phyloP scores from a whole-genome alignment of 2,329 filamentous ascomycete genomes.

The Fusarium nurragi region DNA sequence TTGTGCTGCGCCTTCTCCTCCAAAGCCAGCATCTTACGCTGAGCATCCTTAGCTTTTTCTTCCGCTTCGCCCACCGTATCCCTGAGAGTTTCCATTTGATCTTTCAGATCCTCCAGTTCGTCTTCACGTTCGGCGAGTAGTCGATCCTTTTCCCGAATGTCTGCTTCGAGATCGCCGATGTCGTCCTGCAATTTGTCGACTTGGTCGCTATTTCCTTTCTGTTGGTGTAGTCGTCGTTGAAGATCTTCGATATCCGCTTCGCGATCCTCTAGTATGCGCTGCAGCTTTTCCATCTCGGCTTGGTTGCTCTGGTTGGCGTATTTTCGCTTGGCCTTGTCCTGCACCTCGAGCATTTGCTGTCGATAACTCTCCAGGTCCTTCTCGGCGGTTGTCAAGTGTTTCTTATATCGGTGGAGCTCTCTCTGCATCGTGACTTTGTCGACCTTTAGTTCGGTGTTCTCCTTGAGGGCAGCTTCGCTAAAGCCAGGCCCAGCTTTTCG shows the following conservation, averaged over 20 bases:
- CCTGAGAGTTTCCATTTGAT: slow-evolving; percentile 67
- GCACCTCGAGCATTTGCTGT: slow-evolving; percentile 81
- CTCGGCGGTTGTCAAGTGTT: slow-evolving; percentile 83
- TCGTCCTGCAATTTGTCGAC: slow-evolving; percentile 76
- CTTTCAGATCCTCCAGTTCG: slow-evolving; percentile 74
- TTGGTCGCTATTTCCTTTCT: slow-evolving; percentile 65
- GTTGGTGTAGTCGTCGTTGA: slow-evolving; percentile 65
- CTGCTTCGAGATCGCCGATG: slow-evolving; percentile 78
- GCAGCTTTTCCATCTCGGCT: slow-evolving; percentile 67
- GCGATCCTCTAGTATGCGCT: slow-evolving; percentile 64
- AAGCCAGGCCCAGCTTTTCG: slow-evolving; percentile 88
- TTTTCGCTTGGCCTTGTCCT: slow-evolving; percentile 81
- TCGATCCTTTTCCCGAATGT: slow-evolving; percentile 79
- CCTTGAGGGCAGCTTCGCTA: slow-evolving; percentile 86
- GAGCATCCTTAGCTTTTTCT: slow-evolving; percentile 66
- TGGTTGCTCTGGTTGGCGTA: slow-evolving; percentile 77
- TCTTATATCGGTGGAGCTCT: slow-evolving; percentile 87
- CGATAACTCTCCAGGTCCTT: slow-evolving; percentile 86
- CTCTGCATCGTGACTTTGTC: slow-evolving; percentile 89
- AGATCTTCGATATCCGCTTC: slow-evolving; percentile 70
- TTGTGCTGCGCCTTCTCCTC: slow-evolving; percentile 64
- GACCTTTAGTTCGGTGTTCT: slow-evolving; percentile 96
- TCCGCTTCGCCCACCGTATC: slow-evolving; percentile 62
- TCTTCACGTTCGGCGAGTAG: slow-evolving; percentile 78
- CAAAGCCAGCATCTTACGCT: slow-evolving; percentile 61